These are phyloP conservation scores for Globisporangium recalcitrans DNA, from an alignment of 352 stramenopile species.

Conservation along the genomic window DNA sequence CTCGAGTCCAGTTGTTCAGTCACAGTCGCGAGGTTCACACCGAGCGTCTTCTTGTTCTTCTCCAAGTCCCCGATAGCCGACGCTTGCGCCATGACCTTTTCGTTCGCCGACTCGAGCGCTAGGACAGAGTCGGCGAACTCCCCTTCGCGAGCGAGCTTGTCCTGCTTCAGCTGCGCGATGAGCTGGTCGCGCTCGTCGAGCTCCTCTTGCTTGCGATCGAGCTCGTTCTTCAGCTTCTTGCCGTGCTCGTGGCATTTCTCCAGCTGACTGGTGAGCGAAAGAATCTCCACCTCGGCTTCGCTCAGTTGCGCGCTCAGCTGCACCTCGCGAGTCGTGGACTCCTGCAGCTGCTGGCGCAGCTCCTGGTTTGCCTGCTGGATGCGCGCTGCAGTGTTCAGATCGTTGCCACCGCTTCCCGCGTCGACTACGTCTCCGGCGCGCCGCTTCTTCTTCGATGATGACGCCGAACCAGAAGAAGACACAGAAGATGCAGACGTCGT, in stretches of 20 bases:
- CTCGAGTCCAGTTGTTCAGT: background rate
- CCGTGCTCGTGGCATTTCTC: background rate
- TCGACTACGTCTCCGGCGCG: background rate
- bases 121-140: background rate
- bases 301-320: slow-evolving; percentile 7
- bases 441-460: background rate
- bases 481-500: background rate
- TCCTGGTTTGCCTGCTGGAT: slow-evolving; percentile 9
- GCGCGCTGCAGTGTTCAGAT: slow-evolving; percentile 1
- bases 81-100: background rate
- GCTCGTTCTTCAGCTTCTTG: slow-evolving; percentile 9
- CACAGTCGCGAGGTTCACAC: background rate
- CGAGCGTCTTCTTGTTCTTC: background rate
- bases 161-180: slow-evolving; percentile 9
- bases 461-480: slow-evolving; percentile 1
- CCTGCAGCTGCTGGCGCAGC: slow-evolving; percentile 2
- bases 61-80: background rate
- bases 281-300: slow-evolving; percentile 10
- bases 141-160: background rate
- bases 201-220: slow-evolving; percentile 7
- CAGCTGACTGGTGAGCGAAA: slow-evolving; percentile 2
- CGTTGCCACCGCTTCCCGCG: background rate
- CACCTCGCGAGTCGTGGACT: background rate
- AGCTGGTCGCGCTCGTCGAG: background rate
- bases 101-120: background rate